Percentiles rank a stretch among this genome's conserved stretches.
These are phyloP conservation scores for Penicillium daleae DNA, from an alignment of 495 filamentous ascomycete genomes.

Conservation along the genomic window DNA sequence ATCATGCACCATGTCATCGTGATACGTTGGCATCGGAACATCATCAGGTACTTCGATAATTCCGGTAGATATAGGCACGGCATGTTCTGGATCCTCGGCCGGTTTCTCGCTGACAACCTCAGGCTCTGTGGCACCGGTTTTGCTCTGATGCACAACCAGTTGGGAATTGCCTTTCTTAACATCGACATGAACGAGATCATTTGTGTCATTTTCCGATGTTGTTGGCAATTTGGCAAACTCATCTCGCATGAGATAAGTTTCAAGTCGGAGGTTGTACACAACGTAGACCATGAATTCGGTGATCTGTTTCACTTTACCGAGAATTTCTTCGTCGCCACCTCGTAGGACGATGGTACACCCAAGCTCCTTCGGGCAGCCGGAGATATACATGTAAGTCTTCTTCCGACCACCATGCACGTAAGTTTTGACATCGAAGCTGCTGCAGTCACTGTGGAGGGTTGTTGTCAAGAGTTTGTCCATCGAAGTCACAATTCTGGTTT, in stretches of 20 bases:
- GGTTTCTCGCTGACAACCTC: conserved; percentile 23
- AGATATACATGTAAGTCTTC: conserved; percentile 95
- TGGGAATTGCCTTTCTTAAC: conserved; percentile 5
- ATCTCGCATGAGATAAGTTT: conserved; percentile 95
- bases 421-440: conserved; percentile 92
- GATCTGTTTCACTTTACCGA: conserved; percentile 85
- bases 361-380: conserved; percentile 87
- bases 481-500: conserved; percentile 90
- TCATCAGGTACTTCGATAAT: conserved; percentile 73
- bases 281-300: conserved; percentile 99
- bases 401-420: conserved; percentile 80
- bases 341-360: conserved; percentile 96
- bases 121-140: conserved; percentile 14
- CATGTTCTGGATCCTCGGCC: conserved; percentile 23
- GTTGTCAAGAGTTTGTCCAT: conserved; percentile 90
- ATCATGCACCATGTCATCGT: conserved; percentile 91
- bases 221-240: conserved; percentile 89
- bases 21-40: conserved; percentile 87
- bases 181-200: conserved; percentile 12
- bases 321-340: conserved; percentile 69
- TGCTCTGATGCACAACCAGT: conserved; percentile 1
- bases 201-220: conserved; percentile 46
- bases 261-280: conserved; percentile 94
- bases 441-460: conserved; percentile 76
- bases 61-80: conserved; percentile 37